phyloP scores from a whole-genome alignment of 208 protist genomes.

The Herpetomonas muscarum region DNA sequence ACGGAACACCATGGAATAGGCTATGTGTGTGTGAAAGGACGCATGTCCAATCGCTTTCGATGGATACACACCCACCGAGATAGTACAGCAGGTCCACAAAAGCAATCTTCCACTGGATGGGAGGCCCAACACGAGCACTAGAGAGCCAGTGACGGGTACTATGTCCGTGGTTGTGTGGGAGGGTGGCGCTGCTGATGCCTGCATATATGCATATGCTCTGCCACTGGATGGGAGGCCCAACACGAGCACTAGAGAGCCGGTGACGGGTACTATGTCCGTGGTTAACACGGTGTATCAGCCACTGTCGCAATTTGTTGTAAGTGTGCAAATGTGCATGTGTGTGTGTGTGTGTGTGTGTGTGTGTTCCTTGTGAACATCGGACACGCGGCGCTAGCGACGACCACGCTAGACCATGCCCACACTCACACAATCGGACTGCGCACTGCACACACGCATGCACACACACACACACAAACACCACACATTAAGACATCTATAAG shows the following conservation, averaged over 20 bases:
- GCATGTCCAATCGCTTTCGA: background rate
- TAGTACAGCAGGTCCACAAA: no score
- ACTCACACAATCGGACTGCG: background rate
- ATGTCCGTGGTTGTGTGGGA: slow-evolving; percentile 21
- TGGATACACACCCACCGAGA: no score
- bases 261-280: slow-evolving; percentile 66
- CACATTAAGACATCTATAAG: no score
- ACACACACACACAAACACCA: background rate
- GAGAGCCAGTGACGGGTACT: slow-evolving; percentile 54
- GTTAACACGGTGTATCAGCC: no score
- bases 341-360: no score
- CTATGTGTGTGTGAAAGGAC: background rate
- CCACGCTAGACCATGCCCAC: no score
- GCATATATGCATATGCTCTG: no score
- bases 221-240: slow-evolving; percentile 71
- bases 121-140: slow-evolving; percentile 63
- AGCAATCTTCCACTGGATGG: slow-evolving; percentile 65
- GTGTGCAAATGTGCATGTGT: no score
- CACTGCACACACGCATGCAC: background rate
- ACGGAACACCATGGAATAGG: background rate
- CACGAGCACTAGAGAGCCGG: slow-evolving; percentile 41
- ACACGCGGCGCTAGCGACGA: no score
- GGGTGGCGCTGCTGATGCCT: background rate
- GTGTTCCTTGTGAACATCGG: no score
- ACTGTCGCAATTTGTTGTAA: no score